A percentile compares a stretch with the other conserved stretches of the same genome.
phyloP scores from a whole-genome alignment of 169 alveolate genomes.

The Plasmodium gallinaceum region DNA sequence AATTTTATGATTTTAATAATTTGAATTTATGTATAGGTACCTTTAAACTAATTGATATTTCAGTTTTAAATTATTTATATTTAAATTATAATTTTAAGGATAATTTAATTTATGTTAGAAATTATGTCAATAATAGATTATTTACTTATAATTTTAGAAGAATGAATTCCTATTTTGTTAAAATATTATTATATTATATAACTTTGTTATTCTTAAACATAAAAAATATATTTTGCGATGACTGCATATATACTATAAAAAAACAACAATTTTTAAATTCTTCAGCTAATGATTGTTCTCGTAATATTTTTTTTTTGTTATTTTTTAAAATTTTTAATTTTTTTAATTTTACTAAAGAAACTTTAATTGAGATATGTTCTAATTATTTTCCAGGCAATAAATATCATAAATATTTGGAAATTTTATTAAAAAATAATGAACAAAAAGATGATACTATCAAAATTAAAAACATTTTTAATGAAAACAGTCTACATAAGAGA shows the following conservation, averaged over 20 bases:
- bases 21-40: not conserved
- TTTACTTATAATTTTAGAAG: conserved; percentile 42
- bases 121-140: conserved; percentile 54
- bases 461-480: not conserved
- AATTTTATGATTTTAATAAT: not conserved
- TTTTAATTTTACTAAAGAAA: conserved; percentile 51
- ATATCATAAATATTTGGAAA: conserved; percentile 20
- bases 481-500: not conserved
- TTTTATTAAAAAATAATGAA: not conserved
- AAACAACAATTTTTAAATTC: conserved; percentile 67
- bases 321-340: conserved; percentile 38
- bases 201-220: conserved; percentile 52
- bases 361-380: conserved; percentile 22
- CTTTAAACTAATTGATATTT: conserved; percentile 39
- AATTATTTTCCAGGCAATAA: conserved; percentile 75
- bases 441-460: not conserved
- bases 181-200: conserved; percentile 65
- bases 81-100: conserved; percentile 63
- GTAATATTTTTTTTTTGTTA: conserved; percentile 53
- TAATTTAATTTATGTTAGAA: conserved; percentile 40
- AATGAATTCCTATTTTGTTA: conserved; percentile 73
- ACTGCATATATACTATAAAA: conserved; percentile 70
- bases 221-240: conserved; percentile 77
- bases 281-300: conserved; percentile 72
- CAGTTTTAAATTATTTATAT: conserved; percentile 66